Base-by-base conservation (phyloP, 306 rosid genomes). In the Glycyrrhiza uralensis region DNA sequence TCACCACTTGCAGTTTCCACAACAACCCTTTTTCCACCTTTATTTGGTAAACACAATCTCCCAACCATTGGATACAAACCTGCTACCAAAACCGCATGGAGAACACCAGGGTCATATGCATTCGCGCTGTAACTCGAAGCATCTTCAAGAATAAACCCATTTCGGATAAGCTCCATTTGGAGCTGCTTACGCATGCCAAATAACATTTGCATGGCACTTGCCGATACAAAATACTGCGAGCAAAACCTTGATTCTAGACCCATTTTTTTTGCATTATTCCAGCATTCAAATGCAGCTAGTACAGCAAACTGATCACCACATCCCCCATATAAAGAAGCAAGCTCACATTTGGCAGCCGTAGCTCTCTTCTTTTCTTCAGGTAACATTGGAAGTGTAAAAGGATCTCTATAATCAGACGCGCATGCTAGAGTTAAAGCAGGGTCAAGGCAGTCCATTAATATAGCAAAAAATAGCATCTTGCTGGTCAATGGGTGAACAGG, bases 351-450 rank as follows among this genome's bases (percentile, higher is more conserved):
- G 39, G 91, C 93, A 23, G 83, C 90, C 65, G 80, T 20, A 35
- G 96, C 97, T 77, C 45, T 85, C 73, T 58, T 74, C 86, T 18
- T 91, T 30, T 89, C 89, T 39, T 49, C 81, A 24, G 83, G 89
- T 41, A 69, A 63, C 97, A 89, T 82, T 52, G 99, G 95, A 80
- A 91, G 83, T 3, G 85, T 80, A 74, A 94, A 94, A 50, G 99
- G 99, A 87, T 91, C 87, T 85, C 70, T 87, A 81, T 55, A 89
- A 83, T 85, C 97, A 46, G 95, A 76, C 30, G 96, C 97, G 29
- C 95, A 87, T 4, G 99, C 99, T n/a, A 91, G 72, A 50, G 97
- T 94, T 82, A 94, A 79, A 36, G 99, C 99, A 56, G 99, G 99
- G 57, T 85, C 96, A 4, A 94, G 97, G 79, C 99, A 91, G 76